Conservation (phyloP, 306 rosid genomes). For the Potentilla sterilis region DNA sequence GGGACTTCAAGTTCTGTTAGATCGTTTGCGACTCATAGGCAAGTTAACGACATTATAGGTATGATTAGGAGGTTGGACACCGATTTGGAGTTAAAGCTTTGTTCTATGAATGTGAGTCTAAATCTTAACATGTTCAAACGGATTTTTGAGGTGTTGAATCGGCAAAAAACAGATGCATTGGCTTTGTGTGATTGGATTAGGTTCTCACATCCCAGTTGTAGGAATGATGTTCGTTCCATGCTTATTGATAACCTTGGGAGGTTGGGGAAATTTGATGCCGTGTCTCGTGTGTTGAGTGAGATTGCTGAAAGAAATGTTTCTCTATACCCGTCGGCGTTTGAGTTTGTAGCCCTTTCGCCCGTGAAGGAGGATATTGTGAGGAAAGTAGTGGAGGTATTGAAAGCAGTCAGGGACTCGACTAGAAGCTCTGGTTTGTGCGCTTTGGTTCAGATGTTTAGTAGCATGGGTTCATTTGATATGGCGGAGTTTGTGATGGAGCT, state of each 20-base stretch:
- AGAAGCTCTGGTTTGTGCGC: conserved; percentile 48
- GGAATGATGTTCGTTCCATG: conserved; percentile 45
- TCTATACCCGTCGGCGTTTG: conserved; percentile 47
- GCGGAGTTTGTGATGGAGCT: conserved; percentile 51
- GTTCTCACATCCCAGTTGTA: conserved; percentile 28
- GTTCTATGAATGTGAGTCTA: conserved; percentile 40
- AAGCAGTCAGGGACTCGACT: conserved; percentile 60
- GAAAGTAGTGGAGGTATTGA: conserved; percentile 42
- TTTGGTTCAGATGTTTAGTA: conserved; percentile 55
- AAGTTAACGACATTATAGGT: conserved; percentile 44
- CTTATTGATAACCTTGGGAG: conserved; percentile 62
- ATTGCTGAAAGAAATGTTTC: conserved; percentile 26
- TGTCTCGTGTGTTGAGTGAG: conserved; percentile 46
- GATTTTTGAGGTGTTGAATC: conserved; percentile 40
- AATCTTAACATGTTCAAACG: conserved; percentile 28
- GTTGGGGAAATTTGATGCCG: conserved; percentile 50
- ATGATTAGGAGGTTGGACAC: conserved; percentile 39
- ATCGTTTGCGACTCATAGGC: conserved; percentile 24
- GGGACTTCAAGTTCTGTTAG: conserved; percentile 14
- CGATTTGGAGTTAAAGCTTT: conserved; percentile 49
- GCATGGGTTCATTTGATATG: conserved; percentile 39
- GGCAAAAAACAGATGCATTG: conserved; percentile 46
- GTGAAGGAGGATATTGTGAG: conserved; percentile 34
- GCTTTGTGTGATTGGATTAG: conserved; percentile 58
- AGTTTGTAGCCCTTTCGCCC: conserved; percentile 42